Percentiles rank a stretch among this genome's conserved stretches.
phyloP scores from a whole-genome alignment of 129 eudicot genomes.

The Artemisia tridentata region DNA sequence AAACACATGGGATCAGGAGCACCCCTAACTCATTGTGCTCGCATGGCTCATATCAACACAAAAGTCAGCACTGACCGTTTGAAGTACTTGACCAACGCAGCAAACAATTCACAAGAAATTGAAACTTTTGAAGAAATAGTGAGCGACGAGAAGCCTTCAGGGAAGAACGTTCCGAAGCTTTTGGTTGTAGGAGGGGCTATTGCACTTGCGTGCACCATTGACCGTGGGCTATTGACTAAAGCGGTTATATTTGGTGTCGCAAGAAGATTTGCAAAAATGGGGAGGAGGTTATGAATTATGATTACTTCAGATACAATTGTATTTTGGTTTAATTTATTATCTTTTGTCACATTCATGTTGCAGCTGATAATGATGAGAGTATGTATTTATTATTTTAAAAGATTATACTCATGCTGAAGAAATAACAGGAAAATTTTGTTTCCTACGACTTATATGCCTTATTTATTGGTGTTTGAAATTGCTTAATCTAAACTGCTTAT shows the following conservation, averaged over 20 bases:
- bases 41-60: constrained; percentile 68
- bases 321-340: constrained; percentile 9
- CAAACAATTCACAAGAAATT: constrained; percentile 27
- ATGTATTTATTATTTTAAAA: constrained; percentile 26
- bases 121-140: constrained; percentile 26
- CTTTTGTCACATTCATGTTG: constrained; percentile 28
- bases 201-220: constrained; percentile 82
- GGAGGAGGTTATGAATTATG: constrained; percentile 50
- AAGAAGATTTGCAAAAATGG: constrained; percentile 74
- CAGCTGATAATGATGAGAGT: constrained; percentile 40
- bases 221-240: constrained; percentile 77
- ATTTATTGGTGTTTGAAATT: too few species aligned
- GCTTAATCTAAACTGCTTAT: too few species aligned
- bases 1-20: constrained; percentile 47
- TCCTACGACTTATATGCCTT: too few species aligned
- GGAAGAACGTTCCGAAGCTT: constrained; percentile 50
- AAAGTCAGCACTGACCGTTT: constrained; percentile 44
- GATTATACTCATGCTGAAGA: neutral
- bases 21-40: constrained; percentile 55
- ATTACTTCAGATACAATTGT: constrained; percentile 21
- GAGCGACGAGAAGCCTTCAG: constrained; percentile 49
- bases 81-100: constrained; percentile 35
- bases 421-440: too few species aligned
- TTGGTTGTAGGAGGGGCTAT: constrained; percentile 81
- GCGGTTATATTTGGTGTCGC: constrained; percentile 92